Evolutionary conservation across 441 rosid species (phyloP).

Genomic region (Euphorbia celastroides): DNA sequence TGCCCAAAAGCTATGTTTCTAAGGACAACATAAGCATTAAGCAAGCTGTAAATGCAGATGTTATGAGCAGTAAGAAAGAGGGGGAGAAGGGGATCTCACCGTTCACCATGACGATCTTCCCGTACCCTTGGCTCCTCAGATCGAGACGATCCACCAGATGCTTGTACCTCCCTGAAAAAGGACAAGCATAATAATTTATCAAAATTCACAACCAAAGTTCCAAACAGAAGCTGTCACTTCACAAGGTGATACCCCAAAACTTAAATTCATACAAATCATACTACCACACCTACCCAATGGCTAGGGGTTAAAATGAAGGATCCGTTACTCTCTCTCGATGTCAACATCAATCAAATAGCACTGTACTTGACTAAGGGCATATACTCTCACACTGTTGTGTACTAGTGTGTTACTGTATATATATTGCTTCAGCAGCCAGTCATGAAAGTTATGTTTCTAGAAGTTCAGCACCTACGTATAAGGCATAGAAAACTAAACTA

Average conservation of each 20-base stretch:
- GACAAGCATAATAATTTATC: constrained; percentile 7
- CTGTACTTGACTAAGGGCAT: neutral
- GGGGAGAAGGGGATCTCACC: constrained; percentile 32
- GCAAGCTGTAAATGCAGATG: neutral
- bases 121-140: constrained; percentile 79
- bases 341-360: neutral
- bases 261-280: neutral
- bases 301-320: neutral
- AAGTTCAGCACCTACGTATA: neutral
- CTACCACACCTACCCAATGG: neutral
- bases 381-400: neutral
- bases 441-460: neutral
- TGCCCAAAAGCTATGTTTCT: too few species aligned
- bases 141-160: constrained; percentile 44
- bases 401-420: too few species aligned
- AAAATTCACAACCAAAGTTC: neutral
- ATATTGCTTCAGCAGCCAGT: neutral
- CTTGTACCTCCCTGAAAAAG: constrained; percentile 57
- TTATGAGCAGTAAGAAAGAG: neutral
- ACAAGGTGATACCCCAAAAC: neutral
- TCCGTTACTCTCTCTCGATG: neutral
- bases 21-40: too few species aligned
- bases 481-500: neutral
- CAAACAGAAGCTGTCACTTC: neutral
- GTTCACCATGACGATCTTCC: constrained; percentile 52